Conservation (phyloP, 2,329 filamentous ascomycete species). For the Xylariaceae sp. region DNA sequence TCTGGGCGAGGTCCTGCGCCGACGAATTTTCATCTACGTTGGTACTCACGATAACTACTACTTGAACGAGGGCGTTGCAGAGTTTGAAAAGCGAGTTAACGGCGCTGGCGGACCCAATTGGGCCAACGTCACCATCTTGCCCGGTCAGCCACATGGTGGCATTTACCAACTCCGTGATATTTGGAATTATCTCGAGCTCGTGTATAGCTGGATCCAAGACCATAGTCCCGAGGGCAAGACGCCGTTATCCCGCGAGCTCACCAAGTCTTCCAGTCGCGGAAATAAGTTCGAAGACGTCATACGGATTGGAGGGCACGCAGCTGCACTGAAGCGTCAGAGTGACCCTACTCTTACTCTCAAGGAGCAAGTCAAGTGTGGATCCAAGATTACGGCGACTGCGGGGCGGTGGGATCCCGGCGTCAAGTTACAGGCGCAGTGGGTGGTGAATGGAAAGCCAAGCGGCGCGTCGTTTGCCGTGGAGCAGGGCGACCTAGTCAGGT, state of each 20-base stretch:
- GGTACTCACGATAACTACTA: constrained; percentile 33
- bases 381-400: constrained; percentile 17
- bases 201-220: constrained; percentile 24
- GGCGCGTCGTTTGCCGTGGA: constrained; percentile 25
- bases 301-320: constrained; percentile 20
- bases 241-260: constrained; percentile 10
- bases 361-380: constrained; percentile 12
- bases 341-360: constrained; percentile 11
- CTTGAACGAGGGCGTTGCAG: constrained; percentile 29
- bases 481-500: constrained; percentile 21
- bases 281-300: constrained; percentile 28
- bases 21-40: constrained; percentile 30
- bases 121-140: constrained; percentile 32
- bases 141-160: constrained; percentile 27
- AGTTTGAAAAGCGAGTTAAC: constrained; percentile 27
- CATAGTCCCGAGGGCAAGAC: constrained; percentile 26
- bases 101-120: constrained; percentile 25
- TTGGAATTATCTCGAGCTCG: constrained; percentile 32
- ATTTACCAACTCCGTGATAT: constrained; percentile 28
- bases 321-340: constrained; percentile 27
- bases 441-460: constrained; percentile 23
- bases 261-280: constrained; percentile 23
- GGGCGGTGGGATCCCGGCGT: constrained; percentile 34
- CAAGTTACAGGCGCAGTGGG: constrained; percentile 27
- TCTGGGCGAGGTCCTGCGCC: constrained; percentile 26